phyloP scores from a whole-genome alignment of 2,329 filamentous ascomycete genomes.

The Lasiodiplodia gonubiensis region DNA sequence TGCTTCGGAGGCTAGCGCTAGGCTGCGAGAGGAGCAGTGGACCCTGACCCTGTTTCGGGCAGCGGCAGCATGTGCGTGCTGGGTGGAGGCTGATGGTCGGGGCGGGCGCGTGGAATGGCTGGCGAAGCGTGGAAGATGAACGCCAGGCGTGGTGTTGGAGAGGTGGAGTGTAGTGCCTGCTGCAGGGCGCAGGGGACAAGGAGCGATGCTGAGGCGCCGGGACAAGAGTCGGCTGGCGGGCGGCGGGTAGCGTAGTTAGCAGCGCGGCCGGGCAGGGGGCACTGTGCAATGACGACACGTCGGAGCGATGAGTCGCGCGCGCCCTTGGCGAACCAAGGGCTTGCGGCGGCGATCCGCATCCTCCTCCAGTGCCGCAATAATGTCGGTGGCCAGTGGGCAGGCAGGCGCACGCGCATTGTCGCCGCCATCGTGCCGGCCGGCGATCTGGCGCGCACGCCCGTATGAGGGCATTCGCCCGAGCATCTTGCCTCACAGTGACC shows the following conservation, averaged over 20 bases:
- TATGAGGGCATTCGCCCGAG: conserved; percentile 1
- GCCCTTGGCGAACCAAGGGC: background rate
- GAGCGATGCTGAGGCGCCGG: conserved; percentile 22
- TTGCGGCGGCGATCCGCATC: background rate
- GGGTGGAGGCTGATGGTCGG: conserved; percentile 8
- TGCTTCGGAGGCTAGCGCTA: conserved; percentile 21
- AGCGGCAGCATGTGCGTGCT: conserved; percentile 21
- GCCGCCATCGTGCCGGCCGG: background rate
- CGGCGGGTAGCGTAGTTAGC: conserved; percentile 6
- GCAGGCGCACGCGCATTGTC: background rate
- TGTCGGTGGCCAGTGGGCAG: background rate
- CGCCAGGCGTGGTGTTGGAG: conserved; percentile 6
- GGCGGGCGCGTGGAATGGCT: conserved; percentile 19
- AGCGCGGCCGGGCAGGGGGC: conserved; percentile 6
- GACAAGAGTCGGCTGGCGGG: conserved; percentile 19
- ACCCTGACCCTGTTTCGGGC: conserved; percentile 28
- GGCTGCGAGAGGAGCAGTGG: conserved; percentile 12
- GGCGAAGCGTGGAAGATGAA: conserved; percentile 18
- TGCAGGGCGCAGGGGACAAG: conserved; percentile 25
- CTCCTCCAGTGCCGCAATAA: background rate
- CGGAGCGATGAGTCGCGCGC: background rate
- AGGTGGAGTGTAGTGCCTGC: conserved; percentile 15
- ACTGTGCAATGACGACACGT: conserved; percentile 4
- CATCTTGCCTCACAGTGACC: conserved; percentile 17
- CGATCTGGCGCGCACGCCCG: background rate